phyloP scores from a whole-genome alignment of 805 yeast species.

The Yamadazyma ubonensis region DNA sequence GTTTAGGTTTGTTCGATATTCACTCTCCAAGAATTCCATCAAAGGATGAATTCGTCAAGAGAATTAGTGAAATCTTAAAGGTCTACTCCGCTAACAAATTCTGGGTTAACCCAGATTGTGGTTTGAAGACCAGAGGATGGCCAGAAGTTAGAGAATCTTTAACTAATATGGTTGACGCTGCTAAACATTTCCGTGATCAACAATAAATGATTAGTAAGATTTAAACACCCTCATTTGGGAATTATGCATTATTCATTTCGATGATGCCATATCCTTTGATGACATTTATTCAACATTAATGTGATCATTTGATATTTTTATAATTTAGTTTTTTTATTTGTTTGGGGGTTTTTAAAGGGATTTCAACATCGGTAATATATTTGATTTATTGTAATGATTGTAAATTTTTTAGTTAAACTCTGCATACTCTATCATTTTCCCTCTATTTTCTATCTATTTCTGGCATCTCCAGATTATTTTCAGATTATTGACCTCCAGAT shows the following conservation, averaged over 20 bases:
- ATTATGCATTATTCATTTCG: conserved; percentile 43
- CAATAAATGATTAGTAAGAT: conserved; percentile 23
- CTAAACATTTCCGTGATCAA: conserved; percentile 75
- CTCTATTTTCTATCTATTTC: too few species aligned
- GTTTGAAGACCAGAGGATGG: conserved; percentile 99
- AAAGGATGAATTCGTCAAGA: conserved; percentile 89
- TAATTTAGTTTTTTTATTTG: conserved; percentile 16
- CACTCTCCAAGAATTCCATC: conserved; percentile 99
- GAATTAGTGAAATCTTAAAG: conserved; percentile 92
- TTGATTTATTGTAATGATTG: too few species aligned
- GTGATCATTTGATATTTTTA: conserved; percentile 27
- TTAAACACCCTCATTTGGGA: conserved; percentile 15
- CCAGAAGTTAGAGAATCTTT: conserved; percentile 92
- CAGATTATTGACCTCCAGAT: too few species aligned
- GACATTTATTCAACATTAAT: conserved; percentile 53
- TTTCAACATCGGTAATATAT: conserved; percentile 47
- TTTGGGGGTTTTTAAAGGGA: conserved; percentile 44
- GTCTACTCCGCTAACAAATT: conserved; percentile 97
- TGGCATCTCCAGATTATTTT: too few species aligned
- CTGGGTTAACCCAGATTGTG: conserved; percentile 99
- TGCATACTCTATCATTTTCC: too few species aligned
- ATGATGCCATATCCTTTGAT: conserved; percentile 31
- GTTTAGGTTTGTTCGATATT: conserved; percentile 97
- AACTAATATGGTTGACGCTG: conserved; percentile 99
- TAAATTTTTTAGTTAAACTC: too few species aligned